Percentiles rank a stretch among this genome's conserved stretches.
phyloP scores from a whole-genome alignment of 2,329 filamentous ascomycete genomes.

The Fusarium multiceps region DNA sequence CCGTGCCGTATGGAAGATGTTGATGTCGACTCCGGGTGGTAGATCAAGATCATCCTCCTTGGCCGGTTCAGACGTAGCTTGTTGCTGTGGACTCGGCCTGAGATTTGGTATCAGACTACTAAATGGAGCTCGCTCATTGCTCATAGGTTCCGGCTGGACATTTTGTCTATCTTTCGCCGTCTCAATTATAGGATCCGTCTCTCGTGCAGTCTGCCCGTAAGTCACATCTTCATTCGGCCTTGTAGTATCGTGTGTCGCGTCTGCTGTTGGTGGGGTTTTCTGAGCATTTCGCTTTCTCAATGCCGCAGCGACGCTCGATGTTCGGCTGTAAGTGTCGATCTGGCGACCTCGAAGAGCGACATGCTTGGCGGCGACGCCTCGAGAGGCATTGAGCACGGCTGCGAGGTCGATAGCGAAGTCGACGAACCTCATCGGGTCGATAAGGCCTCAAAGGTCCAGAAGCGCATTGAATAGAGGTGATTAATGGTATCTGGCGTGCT shows the following conservation, averaged over 20 bases:
- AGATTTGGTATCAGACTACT: conserved; percentile 18
- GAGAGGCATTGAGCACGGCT: conserved; percentile 75
- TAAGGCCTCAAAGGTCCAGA: conserved; percentile 38
- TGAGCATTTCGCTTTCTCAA: conserved; percentile 46
- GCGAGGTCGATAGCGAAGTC: conserved; percentile 76
- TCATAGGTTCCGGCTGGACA: conserved; percentile 8
- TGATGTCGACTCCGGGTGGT: conserved; percentile 57
- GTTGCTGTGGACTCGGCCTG: conserved; percentile 15
- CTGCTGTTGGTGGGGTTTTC: conserved; percentile 6
- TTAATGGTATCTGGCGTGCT: conserved; percentile 23
- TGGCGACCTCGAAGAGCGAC: conserved; percentile 67
- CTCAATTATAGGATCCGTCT: conserved; percentile 20
- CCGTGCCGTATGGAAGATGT: conserved; percentile 60
- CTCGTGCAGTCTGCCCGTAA: conserved; percentile 24
- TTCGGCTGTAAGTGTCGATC: conserved; percentile 61
- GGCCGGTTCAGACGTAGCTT: conserved; percentile 7
- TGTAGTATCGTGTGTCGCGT: not conserved
- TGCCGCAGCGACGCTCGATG: conserved; percentile 57
- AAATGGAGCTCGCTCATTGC: conserved; percentile 13
- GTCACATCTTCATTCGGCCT: conserved; percentile 12
- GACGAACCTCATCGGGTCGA: conserved; percentile 66
- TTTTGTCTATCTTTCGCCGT: conserved; percentile 6
- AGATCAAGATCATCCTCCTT: conserved; percentile 49
- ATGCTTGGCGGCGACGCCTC: conserved; percentile 73
- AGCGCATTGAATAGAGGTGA: conserved; percentile 39